Evolutionary conservation across 2,329 filamentous ascomycete genomes (phyloP).

Genomic region (Exophiala sideris): DNA sequence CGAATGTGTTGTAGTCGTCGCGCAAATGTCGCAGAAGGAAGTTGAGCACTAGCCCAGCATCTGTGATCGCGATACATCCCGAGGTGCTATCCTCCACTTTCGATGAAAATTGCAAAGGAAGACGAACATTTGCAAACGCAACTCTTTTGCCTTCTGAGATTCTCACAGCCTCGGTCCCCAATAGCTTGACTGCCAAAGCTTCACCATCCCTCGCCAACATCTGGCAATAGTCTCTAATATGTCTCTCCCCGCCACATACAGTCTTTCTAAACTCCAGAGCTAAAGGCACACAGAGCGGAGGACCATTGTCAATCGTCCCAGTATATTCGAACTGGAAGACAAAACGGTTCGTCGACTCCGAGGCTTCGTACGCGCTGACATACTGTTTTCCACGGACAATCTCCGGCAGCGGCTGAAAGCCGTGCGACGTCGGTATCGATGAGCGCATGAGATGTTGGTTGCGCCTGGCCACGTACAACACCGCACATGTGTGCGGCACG

Average conservation of each 20-base stretch:
- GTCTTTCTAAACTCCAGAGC: constrained; percentile 68
- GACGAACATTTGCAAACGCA: constrained; percentile 66
- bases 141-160: constrained; percentile 32
- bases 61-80: constrained; percentile 55
- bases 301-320: constrained; percentile 68
- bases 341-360: constrained; percentile 50
- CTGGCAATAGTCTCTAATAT: constrained; percentile 61
- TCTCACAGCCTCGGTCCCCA: constrained; percentile 70
- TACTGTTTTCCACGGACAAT: background rate
- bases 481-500: constrained; percentile 71
- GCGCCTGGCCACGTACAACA: constrained; percentile 71
- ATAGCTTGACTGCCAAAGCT: constrained; percentile 53
- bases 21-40: constrained; percentile 37
- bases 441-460: constrained; percentile 72
- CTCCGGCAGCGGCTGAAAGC: constrained; percentile 55
- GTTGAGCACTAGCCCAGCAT: background rate
- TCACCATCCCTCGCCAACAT: constrained; percentile 62
- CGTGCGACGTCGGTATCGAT: constrained; percentile 75
- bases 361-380: constrained; percentile 3
- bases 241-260: constrained; percentile 67
- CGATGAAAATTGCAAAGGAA: constrained; percentile 57
- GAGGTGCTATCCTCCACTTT: constrained; percentile 42
- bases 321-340: constrained; percentile 70
- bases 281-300: constrained; percentile 69
- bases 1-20: constrained; percentile 63